A percentile compares a stretch with the other conserved stretches of the same genome.
Conservation (phyloP, 495 filamentous ascomycete species). For the Hyaloscypha hepaticicola region DNA sequence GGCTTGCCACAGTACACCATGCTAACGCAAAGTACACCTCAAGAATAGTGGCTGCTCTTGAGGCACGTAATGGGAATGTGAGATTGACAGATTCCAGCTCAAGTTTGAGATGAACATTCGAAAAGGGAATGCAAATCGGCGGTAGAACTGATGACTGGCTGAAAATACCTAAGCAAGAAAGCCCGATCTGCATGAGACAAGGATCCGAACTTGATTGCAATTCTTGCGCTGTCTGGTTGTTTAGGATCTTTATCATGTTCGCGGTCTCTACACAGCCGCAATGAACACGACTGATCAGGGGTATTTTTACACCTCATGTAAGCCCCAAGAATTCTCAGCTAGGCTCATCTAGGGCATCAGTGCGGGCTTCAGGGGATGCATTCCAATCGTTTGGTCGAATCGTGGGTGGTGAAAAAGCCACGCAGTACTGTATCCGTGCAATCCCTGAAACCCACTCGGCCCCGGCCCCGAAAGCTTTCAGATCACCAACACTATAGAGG, state of each 20-base stretch:
- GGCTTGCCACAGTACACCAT: constrained; percentile 75
- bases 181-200: background rate
- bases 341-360: background rate
- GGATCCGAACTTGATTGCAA: background rate
- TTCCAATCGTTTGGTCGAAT: background rate
- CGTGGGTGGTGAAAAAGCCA: background rate
- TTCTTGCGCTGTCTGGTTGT: background rate
- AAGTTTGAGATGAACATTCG: background rate
- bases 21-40: background rate
- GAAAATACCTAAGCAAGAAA: background rate
- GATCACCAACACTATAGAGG: too few relatives aligned
- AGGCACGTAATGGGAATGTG: background rate
- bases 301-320: too few relatives aligned
- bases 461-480: background rate
- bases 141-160: background rate
- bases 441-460: background rate
- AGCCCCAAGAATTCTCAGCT: background rate
- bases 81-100: background rate
- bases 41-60: background rate
- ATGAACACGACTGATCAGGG: background rate
- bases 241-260: background rate
- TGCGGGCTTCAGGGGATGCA: background rate
- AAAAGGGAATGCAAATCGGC: constrained; percentile 5
- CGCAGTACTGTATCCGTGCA: background rate
- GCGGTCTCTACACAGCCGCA: background rate